These are phyloP conservation scores for Phallus indusiatus DNA, from an alignment of 768 basidiomycete species.

Conservation along the genomic window DNA sequence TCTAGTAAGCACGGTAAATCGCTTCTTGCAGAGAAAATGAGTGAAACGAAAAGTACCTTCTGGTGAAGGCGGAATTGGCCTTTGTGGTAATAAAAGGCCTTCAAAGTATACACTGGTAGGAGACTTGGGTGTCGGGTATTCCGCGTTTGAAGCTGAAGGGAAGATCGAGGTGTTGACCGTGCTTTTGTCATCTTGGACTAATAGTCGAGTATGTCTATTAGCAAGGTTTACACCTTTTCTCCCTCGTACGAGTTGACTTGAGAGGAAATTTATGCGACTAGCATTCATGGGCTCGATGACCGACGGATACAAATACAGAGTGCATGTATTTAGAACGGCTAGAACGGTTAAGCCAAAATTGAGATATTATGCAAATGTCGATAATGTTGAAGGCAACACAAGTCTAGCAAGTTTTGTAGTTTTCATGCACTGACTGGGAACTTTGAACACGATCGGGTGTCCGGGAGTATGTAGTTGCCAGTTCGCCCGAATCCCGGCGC, in stretches of 20 bases:
- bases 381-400: neutral
- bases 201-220: neutral
- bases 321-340: neutral
- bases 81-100: constrained; percentile 50
- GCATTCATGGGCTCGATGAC: neutral
- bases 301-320: neutral
- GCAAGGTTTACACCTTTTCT: neutral
- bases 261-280: neutral
- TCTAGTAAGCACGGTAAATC: constrained; percentile 33
- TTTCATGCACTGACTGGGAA: too few relatives aligned
- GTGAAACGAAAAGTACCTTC: constrained; percentile 38
- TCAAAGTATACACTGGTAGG: constrained; percentile 24
- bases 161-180: neutral
- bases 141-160: neutral
- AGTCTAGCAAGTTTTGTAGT: too few relatives aligned
- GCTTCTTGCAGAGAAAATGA: neutral
- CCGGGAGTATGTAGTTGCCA: too few relatives aligned
- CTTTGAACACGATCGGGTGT: too few relatives aligned
- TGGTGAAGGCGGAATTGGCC: constrained; percentile 51
- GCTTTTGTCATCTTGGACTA: neutral
- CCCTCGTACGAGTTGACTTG: neutral
- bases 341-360: neutral
- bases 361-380: neutral
- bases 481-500: neutral
- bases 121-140: neutral